Conservation (phyloP, 2,329 filamentous ascomycete genomes). For the Emergomyces pasteurianus region DNA sequence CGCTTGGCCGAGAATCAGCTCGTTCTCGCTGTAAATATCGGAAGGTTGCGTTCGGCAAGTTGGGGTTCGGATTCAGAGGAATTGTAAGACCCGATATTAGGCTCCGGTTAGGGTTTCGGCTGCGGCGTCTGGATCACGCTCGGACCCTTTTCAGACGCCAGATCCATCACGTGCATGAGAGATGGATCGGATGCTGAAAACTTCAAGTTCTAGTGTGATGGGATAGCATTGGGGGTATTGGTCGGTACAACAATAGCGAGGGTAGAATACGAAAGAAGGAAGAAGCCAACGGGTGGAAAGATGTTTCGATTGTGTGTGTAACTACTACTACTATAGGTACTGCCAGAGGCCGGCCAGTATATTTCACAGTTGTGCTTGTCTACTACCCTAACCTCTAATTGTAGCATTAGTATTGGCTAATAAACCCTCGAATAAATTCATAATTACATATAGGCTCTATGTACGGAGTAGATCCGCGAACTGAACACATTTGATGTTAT, state of each 20-base stretch:
- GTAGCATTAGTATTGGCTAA: no score
- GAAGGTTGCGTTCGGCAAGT: background rate
- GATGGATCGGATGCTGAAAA: no score
- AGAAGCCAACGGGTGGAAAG: background rate
- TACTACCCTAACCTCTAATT: no score
- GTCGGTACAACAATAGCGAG: background rate
- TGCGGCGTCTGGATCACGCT: conserved; percentile 3
- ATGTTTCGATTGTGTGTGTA: background rate
- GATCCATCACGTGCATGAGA: background rate
- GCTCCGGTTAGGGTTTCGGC: conserved; percentile 3
- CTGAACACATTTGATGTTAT: no score
- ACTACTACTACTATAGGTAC: no score
- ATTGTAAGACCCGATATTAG: background rate
- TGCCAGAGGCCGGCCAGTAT: no score
- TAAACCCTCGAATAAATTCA: no score
- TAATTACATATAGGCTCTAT: no score
- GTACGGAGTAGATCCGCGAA: no score
- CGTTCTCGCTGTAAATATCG: background rate
- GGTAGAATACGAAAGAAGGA: background rate
- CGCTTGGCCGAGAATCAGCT: background rate
- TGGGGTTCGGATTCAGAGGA: background rate
- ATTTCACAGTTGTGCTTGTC: no score
- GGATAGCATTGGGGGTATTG: background rate
- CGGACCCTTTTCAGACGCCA: background rate
- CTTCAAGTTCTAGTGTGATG: no score